Percentiles rank a stretch among this genome's conserved stretches.
phyloP scores from a whole-genome alignment of 495 filamentous ascomycete species.

The Friedmanniomyces endolithicus region DNA sequence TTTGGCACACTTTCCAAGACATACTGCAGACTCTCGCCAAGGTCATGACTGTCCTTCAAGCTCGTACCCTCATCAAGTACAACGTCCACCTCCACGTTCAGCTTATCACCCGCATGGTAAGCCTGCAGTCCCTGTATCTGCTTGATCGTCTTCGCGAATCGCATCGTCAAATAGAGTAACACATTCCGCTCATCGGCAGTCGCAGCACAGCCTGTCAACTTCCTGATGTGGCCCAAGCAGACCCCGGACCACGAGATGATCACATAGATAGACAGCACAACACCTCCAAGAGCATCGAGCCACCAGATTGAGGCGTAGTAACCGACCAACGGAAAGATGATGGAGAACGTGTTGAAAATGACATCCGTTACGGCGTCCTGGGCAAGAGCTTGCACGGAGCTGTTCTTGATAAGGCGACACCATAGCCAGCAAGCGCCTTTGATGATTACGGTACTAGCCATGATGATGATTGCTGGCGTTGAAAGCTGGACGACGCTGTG shows the following conservation, averaged over 20 bases:
- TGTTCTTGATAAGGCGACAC: slow-evolving; percentile 81
- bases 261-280: slow-evolving; percentile 68
- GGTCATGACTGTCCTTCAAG: slow-evolving; percentile 74
- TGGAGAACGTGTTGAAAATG: slow-evolving; percentile 84
- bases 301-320: slow-evolving; percentile 70
- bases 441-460: slow-evolving; percentile 69
- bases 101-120: slow-evolving; percentile 79
- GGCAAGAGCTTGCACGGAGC: slow-evolving; percentile 73
- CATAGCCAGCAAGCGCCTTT: slow-evolving; percentile 80
- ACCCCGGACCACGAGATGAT: slow-evolving; percentile 77
- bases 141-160: slow-evolving; percentile 78
- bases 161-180: slow-evolving; percentile 83
- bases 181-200: slow-evolving; percentile 71
- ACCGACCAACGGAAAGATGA: slow-evolving; percentile 73
- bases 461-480: slow-evolving; percentile 63
- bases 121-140: slow-evolving; percentile 81
- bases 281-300: slow-evolving; percentile 72
- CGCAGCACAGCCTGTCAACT: slow-evolving; percentile 71
- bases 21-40: slow-evolving; percentile 82
- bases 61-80: slow-evolving; percentile 69
- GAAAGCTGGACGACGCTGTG: slow-evolving; percentile 61
- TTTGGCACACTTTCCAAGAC: slow-evolving; percentile 76
- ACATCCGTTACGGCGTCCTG: slow-evolving; percentile 59
- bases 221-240: slow-evolving; percentile 63
- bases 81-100: slow-evolving; percentile 76